Conservation (phyloP, 257 asterid species). For the Prunella vulgaris region DNA sequence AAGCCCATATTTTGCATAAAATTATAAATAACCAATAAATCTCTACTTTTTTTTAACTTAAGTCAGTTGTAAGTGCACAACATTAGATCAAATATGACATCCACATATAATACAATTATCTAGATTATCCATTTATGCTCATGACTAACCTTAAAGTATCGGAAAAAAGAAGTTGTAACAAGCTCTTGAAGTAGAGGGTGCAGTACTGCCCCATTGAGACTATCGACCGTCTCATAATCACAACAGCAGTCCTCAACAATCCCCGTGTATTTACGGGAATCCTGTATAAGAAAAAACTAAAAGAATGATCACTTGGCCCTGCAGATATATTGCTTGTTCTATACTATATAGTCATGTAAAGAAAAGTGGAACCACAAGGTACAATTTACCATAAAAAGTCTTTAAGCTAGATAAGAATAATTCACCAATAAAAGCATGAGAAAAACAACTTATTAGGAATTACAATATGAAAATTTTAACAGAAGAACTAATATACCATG, state of each 20-base stretch:
- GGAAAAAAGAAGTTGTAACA: slow-evolving; percentile 80
- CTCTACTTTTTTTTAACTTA: background rate
- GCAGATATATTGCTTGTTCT: background rate
- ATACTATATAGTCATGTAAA: background rate
- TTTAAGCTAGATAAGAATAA: background rate
- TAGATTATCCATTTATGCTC: slow-evolving; percentile 6
- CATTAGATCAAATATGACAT: background rate
- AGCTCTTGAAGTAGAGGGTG: slow-evolving; percentile 89
- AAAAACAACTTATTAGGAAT: background rate
- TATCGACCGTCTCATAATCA: slow-evolving; percentile 93
- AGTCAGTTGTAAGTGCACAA: background rate
- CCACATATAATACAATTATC: slow-evolving; percentile 1
- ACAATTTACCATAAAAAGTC: background rate
- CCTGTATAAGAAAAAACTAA: slow-evolving; percentile 55
- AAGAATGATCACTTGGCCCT: background rate
- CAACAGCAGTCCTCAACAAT: slow-evolving; percentile 95
- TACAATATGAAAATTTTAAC: background rate
- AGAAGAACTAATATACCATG: background rate
- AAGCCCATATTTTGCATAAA: background rate
- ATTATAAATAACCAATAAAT: slow-evolving; percentile 1
- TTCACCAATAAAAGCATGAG: background rate
- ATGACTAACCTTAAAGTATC: slow-evolving; percentile 76
- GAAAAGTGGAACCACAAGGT: background rate
- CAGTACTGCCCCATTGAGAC: slow-evolving; percentile 64
- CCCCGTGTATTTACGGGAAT: slow-evolving; percentile 78